phyloP scores from a whole-genome alignment of 805 yeast species.

The Sugiyamaella boreocaroliniensis region DNA sequence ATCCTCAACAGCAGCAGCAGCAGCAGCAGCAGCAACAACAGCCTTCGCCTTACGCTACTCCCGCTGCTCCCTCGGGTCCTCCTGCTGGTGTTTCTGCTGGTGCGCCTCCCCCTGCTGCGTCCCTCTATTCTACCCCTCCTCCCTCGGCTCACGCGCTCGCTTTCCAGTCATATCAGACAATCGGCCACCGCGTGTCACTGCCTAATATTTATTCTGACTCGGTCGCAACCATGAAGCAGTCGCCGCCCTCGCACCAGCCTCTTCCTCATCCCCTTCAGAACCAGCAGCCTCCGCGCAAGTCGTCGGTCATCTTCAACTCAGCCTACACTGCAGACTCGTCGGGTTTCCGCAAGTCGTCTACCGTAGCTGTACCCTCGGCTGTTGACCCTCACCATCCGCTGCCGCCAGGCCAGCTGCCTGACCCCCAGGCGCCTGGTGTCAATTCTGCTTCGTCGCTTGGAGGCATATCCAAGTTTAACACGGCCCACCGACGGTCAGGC shows the following conservation, averaged over 20 bases:
- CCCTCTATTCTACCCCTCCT: neutral
- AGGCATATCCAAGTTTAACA: neutral
- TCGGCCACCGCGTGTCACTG: conserved; percentile 22
- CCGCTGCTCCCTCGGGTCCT: neutral
- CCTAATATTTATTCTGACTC: conserved; percentile 21
- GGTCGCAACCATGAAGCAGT: neutral
- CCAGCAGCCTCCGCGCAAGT: conserved; percentile 5
- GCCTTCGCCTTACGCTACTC: neutral
- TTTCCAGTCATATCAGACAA: conserved; percentile 10
- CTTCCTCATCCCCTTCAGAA: conserved; percentile 9
- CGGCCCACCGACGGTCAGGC: conserved; percentile 11
- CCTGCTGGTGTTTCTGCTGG: neutral
- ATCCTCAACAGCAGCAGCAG: neutral
- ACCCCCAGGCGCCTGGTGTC: neutral
- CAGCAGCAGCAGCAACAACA: conserved; percentile 3
- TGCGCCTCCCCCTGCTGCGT: conserved; percentile 1
- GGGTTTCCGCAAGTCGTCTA: conserved; percentile 22
- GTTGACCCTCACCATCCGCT: conserved; percentile 37
- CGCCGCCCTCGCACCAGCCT: conserved; percentile 1
- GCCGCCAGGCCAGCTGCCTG: neutral
- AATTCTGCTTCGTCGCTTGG: conserved; percentile 1
- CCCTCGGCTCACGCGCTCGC: conserved; percentile 1
- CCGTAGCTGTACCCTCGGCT: conserved; percentile 9
- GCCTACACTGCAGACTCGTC: conserved; percentile 23
- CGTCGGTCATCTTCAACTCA: conserved; percentile 19